Evolutionary conservation across 23 red algal genomes (phyloP), one percentile per base, ranked within the genome.

Genomic region (Gracilaria caudata): DNA sequence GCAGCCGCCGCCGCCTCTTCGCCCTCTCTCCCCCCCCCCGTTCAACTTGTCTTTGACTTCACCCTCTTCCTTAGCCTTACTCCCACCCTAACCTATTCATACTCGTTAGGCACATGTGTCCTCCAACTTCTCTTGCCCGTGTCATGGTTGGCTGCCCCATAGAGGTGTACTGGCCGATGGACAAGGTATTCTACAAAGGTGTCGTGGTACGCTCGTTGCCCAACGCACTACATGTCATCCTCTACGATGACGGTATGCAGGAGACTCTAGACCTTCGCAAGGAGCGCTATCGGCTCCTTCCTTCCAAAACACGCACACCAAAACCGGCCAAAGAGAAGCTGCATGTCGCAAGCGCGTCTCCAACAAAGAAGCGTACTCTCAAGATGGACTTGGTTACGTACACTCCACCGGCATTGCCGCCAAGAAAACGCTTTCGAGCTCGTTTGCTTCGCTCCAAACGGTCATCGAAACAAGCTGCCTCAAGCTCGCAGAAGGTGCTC

Each of bases 121-220:
- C 25, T 16, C 47, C 38, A 25, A 7, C 70, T 5, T 8, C 40
- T 14, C n/a, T 14, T 3, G 10, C 43, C 70, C 12, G 21, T 1
- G 29, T 24, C 9, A 3, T 38, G 1, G 70, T 82, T 36, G 79
- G 79, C 59, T 24, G 38, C 33, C 51, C 51, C 20, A 64, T 82
- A 16, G 58, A 63, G 56, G 79, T 82, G 16, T 82, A 25, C 29
- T 82, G 79, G 79, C 79, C 79, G 17, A 36, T 61, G 10, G 63
- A 66, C 58, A 46, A 64, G 12, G 40, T 49, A 23, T 82, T 82
- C 56, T 82, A 82, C 55, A 17, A 36, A 7, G 79, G 79, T 12
- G 40, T 58, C 0, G 36, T 82, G 3, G 17, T 20, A 5, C 41
- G 58, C 36, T 30, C 41, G 21, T 46, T 66, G 34, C 58, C 54